A percentile compares a stretch with the other conserved stretches of the same genome.
phyloP scores from a whole-genome alignment of 306 rosid genomes.

The Ziziphus jujuba region DNA sequence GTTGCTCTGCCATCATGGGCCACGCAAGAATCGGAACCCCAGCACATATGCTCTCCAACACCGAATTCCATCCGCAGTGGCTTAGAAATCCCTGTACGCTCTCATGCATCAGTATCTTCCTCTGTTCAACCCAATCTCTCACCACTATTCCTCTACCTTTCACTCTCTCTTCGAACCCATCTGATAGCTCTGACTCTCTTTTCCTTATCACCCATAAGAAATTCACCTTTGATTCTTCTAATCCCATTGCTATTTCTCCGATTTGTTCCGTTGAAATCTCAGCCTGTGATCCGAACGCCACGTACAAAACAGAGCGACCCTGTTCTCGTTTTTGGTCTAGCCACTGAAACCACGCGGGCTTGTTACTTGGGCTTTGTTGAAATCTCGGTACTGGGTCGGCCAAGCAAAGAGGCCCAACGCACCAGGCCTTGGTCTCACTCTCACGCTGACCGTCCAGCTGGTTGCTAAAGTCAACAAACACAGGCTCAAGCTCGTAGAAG shows the following conservation, averaged over 20 bases:
- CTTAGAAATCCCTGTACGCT: constrained; percentile 51
- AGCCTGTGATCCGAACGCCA: constrained; percentile 51
- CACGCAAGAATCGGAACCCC: constrained; percentile 53
- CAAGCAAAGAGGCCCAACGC: constrained; percentile 45
- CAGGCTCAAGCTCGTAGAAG: constrained; percentile 43
- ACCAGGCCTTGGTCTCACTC: constrained; percentile 8
- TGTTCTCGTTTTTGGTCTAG: constrained; percentile 23
- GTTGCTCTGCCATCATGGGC: constrained; percentile 53
- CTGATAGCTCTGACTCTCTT: not conserved
- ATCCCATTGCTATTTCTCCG: constrained; percentile 40
- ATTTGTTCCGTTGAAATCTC: constrained; percentile 31
- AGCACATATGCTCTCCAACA: constrained; percentile 41
- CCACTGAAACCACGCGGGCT: constrained; percentile 34
- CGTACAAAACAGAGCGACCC: constrained; percentile 32
- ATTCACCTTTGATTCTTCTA: constrained; percentile 35
- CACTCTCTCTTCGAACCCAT: constrained; percentile 41
- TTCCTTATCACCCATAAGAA: too few species aligned
- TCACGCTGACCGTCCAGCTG: too few species aligned
- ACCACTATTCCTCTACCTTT: constrained; percentile 41
- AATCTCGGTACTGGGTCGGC: not conserved
- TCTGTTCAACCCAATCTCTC: constrained; percentile 54
- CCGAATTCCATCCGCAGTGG: constrained; percentile 64
- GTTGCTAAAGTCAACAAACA: constrained; percentile 27
- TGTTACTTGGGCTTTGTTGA: too few species aligned
- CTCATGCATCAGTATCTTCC: constrained; percentile 39